phyloP scores from a whole-genome alignment of 441 rosid species.

The Geranium incanum region DNA sequence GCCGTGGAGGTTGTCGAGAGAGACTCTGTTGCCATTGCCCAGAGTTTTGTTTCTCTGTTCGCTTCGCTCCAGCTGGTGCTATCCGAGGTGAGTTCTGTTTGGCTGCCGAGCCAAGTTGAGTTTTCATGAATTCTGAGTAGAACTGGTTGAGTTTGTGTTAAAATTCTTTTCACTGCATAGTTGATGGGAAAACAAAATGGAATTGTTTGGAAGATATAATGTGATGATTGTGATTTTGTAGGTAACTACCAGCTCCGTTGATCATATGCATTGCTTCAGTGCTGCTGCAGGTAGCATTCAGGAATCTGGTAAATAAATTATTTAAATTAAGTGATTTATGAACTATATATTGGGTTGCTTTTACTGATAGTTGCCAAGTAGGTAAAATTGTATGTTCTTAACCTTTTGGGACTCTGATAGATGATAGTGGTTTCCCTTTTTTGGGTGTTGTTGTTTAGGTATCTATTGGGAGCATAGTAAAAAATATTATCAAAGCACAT shows the following conservation, averaged over 20 bases:
- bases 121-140: background rate
- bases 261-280: conserved; percentile 76
- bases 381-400: background rate
- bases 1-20: conserved; percentile 41
- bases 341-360: background rate
- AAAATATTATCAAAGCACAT: background rate
- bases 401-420: background rate
- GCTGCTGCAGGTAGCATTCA: conserved; percentile 77
- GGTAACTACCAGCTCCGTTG: conserved; percentile 62
- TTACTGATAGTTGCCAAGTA: background rate
- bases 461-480: background rate
- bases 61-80: conserved; percentile 68
- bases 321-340: background rate
- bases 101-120: background rate
- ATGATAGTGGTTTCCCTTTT: background rate
- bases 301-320: conserved; percentile 43
- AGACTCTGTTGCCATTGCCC: conserved; percentile 70
- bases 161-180: background rate
- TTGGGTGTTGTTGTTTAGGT: background rate
- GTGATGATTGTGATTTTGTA: conserved; percentile 19
- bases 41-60: conserved; percentile 71
- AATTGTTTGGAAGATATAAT: background rate
- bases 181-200: background rate
- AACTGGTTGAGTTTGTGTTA: background rate
- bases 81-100: conserved; percentile 46